Base-by-base conservation (phyloP, 805 yeast genomes). In the Saturnispora halmiae region DNA sequence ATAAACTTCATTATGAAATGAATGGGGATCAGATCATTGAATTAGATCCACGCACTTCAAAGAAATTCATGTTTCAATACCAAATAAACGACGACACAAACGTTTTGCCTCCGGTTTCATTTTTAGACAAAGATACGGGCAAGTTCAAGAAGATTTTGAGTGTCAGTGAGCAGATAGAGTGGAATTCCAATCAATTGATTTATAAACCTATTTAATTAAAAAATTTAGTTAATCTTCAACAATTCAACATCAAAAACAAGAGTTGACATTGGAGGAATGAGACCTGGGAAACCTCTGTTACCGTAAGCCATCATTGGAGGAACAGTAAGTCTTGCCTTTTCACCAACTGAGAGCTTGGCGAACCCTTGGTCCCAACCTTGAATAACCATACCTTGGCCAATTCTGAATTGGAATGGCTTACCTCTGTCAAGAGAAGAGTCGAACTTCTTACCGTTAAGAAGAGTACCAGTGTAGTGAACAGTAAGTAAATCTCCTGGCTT, bases 321-420 rank as follows among this genome's bases (percentile, higher is more conserved):
- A 55, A 90, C 86, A 55, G 94, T 86, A 59, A 90, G 72, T 60
- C 82, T 74, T 38, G 96, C 95, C 72, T 82, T 83, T 67, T 92
- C 86, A 56, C 97, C 97, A 38, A 87, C 74, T 40, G 94, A 82
- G 61, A 90, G 72, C 66, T 87, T 78, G 42, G 96, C 95, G 61
- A 87, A 85, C 47, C 88, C 95, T 57, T 77, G 83, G 59, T 88
- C 96, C 96, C 96, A 90, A 51, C 96, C 97, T 60, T 78, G 77
- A 68, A 90, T 90, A 52, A 90, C 96, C 68, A 82, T 94, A 50
- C 96, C 96, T 51, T 84, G 94, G 64, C 97, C 96, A 60, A 90
- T 85, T 66, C 70, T 67, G 64, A 94, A 82, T 64, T 85, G 90
- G 79, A 90, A 90, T 51, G 97, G 96, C 64, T 82, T 77, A 59